phyloP scores from a whole-genome alignment of 1,284 basidiomycete genomes.

The Cutaneotrichosporon sp. region DNA sequence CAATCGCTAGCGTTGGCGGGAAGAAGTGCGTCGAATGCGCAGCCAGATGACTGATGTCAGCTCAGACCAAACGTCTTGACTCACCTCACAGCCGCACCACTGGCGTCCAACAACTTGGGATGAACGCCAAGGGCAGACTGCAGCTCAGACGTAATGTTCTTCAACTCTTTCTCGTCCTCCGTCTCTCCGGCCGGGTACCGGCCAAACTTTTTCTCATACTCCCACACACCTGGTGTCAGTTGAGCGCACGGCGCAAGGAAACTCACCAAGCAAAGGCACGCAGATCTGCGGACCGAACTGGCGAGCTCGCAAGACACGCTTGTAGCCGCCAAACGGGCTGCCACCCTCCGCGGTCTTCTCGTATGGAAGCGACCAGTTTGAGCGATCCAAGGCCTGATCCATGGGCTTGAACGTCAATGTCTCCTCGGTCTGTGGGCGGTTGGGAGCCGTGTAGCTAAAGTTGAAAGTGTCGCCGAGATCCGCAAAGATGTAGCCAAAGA shows the following conservation, averaged over 20 bases:
- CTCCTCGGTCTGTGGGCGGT: not conserved
- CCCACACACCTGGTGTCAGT: constrained; percentile 64
- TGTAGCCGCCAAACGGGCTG: constrained; percentile 63
- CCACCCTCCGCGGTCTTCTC: constrained; percentile 20
- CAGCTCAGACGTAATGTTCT: constrained; percentile 57
- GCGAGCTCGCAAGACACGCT: constrained; percentile 56
- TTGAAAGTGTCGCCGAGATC: constrained; percentile 75
- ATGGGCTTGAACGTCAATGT: constrained; percentile 62
- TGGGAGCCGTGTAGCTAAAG: constrained; percentile 62
- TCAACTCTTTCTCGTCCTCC: constrained; percentile 56
- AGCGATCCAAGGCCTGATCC: constrained; percentile 57
- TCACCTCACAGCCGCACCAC: constrained; percentile 51
- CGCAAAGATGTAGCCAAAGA: constrained; percentile 88
- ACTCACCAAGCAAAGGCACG: not conserved
- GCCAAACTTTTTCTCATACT: constrained; percentile 63
- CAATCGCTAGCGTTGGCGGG: constrained; percentile 80
- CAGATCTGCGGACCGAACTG: not conserved
- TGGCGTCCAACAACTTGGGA: constrained; percentile 56
- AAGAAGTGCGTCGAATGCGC: constrained; percentile 76
- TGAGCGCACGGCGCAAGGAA: no score
- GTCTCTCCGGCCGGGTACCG: constrained; percentile 55
- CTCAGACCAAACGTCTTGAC: constrained; percentile 4
- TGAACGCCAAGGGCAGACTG: constrained; percentile 63
- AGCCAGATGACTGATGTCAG: constrained; percentile 54
- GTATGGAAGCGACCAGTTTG: constrained; percentile 26